phyloP scores from a whole-genome alignment of 2,329 filamentous ascomycete genomes.

The Fusarium stilboides region DNA sequence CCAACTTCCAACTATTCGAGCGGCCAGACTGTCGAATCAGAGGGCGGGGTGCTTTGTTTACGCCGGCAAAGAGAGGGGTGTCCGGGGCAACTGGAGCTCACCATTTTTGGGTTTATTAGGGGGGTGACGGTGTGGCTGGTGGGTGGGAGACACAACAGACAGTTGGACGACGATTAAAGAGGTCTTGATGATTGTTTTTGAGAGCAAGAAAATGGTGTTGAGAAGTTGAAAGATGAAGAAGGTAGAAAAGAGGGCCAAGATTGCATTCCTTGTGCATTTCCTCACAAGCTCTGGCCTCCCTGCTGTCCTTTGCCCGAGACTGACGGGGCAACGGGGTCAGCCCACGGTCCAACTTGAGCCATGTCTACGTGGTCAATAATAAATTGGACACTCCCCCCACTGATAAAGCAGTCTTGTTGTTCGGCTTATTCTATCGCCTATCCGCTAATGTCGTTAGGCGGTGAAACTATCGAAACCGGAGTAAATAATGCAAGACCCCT shows the following conservation, averaged over 20 bases:
- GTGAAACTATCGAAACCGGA: slow-evolving; percentile 44
- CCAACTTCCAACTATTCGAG: slow-evolving; percentile 43
- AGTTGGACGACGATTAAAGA: slow-evolving; percentile 11
- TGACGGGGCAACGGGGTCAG: slow-evolving; percentile 52
- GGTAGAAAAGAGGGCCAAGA: slow-evolving; percentile 43
- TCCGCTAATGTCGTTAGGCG: slow-evolving; percentile 37
- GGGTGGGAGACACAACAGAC: slow-evolving; percentile 30
- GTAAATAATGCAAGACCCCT: slow-evolving; percentile 40
- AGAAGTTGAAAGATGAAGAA: slow-evolving; percentile 47
- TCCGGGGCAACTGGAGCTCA: slow-evolving; percentile 55
- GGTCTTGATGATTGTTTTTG: slow-evolving; percentile 25
- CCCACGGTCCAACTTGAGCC: slow-evolving; percentile 34
- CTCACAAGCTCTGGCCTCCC: slow-evolving; percentile 47
- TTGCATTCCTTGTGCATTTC: slow-evolving; percentile 45
- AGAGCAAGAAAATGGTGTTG: slow-evolving; percentile 39
- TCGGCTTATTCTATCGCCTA: slow-evolving; percentile 12
- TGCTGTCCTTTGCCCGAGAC: slow-evolving; percentile 48
- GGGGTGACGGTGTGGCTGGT: slow-evolving; percentile 30
- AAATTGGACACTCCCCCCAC: neutral
- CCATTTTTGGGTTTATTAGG: slow-evolving; percentile 53
- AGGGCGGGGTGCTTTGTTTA: slow-evolving; percentile 56
- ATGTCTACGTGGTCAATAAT: slow-evolving; percentile 19
- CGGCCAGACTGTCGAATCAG: slow-evolving; percentile 53
- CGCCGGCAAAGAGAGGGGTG: slow-evolving; percentile 47
- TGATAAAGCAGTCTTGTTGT: neutral